A percentile compares a stretch with the other conserved stretches of the same genome.
Evolutionary conservation across 2,329 filamentous ascomycete species (phyloP).

Genomic region (Didymella pomorum): DNA sequence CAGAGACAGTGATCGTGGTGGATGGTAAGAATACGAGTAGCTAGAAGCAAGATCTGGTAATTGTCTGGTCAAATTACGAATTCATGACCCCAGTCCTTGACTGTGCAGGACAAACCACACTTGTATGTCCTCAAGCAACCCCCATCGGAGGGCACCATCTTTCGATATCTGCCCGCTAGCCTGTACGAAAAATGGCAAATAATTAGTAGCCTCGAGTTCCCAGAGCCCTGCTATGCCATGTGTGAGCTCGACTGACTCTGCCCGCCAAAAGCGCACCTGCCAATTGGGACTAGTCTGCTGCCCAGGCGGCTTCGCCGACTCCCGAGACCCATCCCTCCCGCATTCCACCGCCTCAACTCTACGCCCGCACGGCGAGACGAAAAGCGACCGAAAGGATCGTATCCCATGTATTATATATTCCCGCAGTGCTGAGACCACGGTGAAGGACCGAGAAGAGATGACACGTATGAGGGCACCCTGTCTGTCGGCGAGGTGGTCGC

Average conservation of each 20-base stretch:
- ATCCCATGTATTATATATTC: background rate
- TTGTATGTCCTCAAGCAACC: too few relatives aligned
- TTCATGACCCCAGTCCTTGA: too few relatives aligned
- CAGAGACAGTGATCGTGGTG: conserved; percentile 1
- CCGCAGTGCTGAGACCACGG: background rate
- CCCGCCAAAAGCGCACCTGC: too few relatives aligned
- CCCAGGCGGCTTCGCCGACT: background rate
- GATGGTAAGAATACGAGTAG: background rate
- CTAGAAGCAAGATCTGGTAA: too few relatives aligned
- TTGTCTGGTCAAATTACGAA: too few relatives aligned
- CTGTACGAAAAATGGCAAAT: too few relatives aligned
- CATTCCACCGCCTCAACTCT: background rate
- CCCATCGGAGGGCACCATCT: too few relatives aligned
- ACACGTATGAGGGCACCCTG: background rate
- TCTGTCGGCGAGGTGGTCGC: background rate
- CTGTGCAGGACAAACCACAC: too few relatives aligned
- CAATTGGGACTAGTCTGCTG: background rate
- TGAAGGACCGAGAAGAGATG: background rate
- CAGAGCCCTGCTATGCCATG: too few relatives aligned
- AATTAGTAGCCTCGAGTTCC: too few relatives aligned
- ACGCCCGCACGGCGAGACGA: background rate
- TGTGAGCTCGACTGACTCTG: too few relatives aligned
- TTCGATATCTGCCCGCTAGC: too few relatives aligned
- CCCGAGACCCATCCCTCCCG: background rate
- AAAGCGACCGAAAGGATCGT: background rate